A percentile compares a stretch with the other conserved stretches of the same genome.
These are phyloP conservation scores for Neofusicoccum sp. DNA, from an alignment of 2,329 filamentous ascomycete species.

Conservation along the genomic window DNA sequence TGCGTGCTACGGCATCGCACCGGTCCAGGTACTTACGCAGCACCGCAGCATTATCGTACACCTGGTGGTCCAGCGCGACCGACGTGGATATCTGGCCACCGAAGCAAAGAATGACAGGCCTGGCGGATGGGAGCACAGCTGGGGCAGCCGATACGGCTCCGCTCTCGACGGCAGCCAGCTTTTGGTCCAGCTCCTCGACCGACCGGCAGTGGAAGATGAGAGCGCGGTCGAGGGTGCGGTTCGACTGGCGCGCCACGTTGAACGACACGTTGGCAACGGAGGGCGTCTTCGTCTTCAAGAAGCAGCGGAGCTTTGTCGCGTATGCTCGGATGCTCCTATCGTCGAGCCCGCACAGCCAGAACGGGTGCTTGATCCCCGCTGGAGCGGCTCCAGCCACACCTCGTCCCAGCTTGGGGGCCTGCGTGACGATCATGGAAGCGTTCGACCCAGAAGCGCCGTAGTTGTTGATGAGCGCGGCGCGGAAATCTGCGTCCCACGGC, in stretches of 20 bases:
- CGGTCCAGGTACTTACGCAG: conserved; percentile 27
- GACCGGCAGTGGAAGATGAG: not conserved
- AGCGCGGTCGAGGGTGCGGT: not conserved
- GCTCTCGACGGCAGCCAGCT: not conserved
- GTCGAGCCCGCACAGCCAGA: conserved; percentile 21
- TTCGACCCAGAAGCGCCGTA: not conserved
- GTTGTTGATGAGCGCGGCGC: conserved; percentile 1
- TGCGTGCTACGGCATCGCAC: conserved; percentile 6
- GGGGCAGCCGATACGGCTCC: no score
- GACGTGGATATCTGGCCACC: conserved; percentile 27
- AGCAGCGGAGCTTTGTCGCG: not conserved
- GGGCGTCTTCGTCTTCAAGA: not conserved
- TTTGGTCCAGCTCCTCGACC: not conserved
- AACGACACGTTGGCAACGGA: not conserved
- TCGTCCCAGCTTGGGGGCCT: not conserved
- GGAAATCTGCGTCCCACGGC: conserved; percentile 18
- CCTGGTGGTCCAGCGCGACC: conserved; percentile 19
- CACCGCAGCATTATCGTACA: conserved; percentile 24
- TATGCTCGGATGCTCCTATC: conserved; percentile 14
- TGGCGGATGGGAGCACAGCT: not conserved
- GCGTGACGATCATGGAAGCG: not conserved
- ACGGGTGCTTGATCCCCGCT: not conserved
- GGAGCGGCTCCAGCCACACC: not conserved
- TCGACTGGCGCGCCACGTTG: not conserved
- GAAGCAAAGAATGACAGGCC: conserved; percentile 28